These are phyloP conservation scores for Scorias spongiosa DNA, from an alignment of 2,329 filamentous ascomycete genomes.

Conservation along the genomic window DNA sequence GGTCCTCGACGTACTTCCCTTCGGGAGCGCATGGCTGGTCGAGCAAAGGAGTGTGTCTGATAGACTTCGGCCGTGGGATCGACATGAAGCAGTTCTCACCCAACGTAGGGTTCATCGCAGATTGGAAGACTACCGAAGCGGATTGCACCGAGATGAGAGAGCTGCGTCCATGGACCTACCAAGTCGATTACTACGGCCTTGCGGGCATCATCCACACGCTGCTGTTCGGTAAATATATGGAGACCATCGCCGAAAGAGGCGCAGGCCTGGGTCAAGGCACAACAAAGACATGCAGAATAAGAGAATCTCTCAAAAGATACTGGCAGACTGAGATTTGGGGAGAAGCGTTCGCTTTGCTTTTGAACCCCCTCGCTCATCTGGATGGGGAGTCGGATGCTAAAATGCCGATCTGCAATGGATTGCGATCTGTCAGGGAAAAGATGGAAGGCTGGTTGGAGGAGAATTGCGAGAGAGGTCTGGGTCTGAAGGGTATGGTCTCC, in stretches of 20 bases:
- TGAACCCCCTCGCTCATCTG: constrained; percentile 63
- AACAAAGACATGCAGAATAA: constrained; percentile 59
- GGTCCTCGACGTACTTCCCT: constrained; percentile 51
- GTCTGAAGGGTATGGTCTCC: constrained; percentile 37
- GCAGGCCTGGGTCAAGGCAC: constrained; percentile 35
- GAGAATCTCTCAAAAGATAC: constrained; percentile 78
- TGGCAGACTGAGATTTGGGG: constrained; percentile 92
- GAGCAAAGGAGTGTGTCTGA: constrained; percentile 65
- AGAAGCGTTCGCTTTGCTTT: constrained; percentile 65
- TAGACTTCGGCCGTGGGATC: constrained; percentile 89
- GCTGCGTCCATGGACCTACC: constrained; percentile 87
- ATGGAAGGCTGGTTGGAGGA: constrained; percentile 75
- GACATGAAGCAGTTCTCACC: constrained; percentile 75
- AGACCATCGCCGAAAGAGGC: constrained; percentile 43
- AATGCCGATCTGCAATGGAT: constrained; percentile 58
- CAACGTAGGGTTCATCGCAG: constrained; percentile 76
- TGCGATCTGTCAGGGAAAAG: constrained; percentile 52
- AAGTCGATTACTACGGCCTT: constrained; percentile 89
- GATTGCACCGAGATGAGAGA: constrained; percentile 96
- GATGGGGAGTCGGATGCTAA: constrained; percentile 47
- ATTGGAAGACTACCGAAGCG: constrained; percentile 77
- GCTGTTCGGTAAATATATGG: constrained; percentile 89
- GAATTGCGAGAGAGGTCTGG: constrained; percentile 67
- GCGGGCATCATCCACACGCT: constrained; percentile 78
- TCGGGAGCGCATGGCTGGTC: constrained; percentile 67